A percentile compares a stretch with the other conserved stretches of the same genome.
Conservation (phyloP, 768 basidiomycete genomes). For the Leccinum variicolor region DNA sequence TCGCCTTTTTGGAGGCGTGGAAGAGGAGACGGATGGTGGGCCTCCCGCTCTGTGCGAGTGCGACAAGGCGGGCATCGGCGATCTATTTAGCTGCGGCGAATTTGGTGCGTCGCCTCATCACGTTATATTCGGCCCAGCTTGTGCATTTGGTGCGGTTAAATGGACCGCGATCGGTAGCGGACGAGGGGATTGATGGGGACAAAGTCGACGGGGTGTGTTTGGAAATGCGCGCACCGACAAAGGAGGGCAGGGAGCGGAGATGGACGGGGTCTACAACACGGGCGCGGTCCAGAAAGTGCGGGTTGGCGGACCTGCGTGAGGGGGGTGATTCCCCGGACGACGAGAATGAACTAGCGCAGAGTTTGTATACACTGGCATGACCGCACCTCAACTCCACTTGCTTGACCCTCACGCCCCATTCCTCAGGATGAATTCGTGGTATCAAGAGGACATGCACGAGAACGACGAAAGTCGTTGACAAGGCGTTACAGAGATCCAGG, state of each 20-base stretch:
- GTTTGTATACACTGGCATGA: no score
- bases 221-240: background rate
- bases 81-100: background rate
- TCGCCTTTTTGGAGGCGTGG: slow-evolving; percentile 21
- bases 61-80: slow-evolving; percentile 1
- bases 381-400: no score
- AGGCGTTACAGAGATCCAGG: no score
- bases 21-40: slow-evolving; percentile 17
- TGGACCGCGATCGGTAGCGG: background rate
- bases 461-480: no score
- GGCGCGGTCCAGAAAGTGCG: slow-evolving; percentile 1
- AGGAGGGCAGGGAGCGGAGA: slow-evolving; percentile 14
- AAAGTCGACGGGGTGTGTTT: background rate
- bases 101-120: background rate
- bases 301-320: slow-evolving; percentile 11
- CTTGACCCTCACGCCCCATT: no score
- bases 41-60: slow-evolving; percentile 6
- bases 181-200: slow-evolving; percentile 18
- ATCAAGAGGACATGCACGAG: no score
- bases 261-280: slow-evolving; percentile 15
- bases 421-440: no score
- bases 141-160: background rate
- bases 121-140: background rate
- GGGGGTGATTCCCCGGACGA: no score
- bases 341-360: no score